These are phyloP conservation scores for Desmodesmus armatus DNA, from an alignment of 139 green algal genomes.

Conservation along the genomic window DNA sequence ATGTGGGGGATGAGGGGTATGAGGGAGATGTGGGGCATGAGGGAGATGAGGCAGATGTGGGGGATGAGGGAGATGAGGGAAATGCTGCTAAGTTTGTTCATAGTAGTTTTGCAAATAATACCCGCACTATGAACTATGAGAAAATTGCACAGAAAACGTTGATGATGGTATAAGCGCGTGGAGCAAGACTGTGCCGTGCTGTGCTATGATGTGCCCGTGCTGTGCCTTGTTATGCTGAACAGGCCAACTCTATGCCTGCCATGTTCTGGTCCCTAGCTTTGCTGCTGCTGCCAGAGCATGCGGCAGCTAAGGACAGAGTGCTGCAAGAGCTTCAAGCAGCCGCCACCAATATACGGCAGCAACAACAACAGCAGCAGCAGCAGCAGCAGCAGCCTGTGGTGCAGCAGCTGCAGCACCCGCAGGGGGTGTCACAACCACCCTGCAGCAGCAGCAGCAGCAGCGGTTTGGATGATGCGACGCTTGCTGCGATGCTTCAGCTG, in stretches of 20 bases:
- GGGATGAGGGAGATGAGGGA: too few species aligned
- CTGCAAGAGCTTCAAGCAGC: conserved; percentile 56
- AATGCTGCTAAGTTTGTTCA: too few species aligned
- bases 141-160: too few species aligned
- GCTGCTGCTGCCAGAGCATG: conserved; percentile 77
- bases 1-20: too few species aligned
- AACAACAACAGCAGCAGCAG: conserved; percentile 23
- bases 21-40: too few species aligned
- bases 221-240: too few species aligned
- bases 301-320: conserved; percentile 23
- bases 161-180: too few species aligned
- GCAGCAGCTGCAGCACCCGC: too few species aligned
- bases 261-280: conserved; percentile 76
- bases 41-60: too few species aligned
- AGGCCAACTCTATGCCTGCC: conserved; percentile 76
- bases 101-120: too few species aligned
- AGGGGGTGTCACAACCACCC: too few species aligned
- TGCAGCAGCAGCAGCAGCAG: background rate
- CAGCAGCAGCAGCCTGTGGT: background rate
- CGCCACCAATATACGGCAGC: conserved; percentile 41
- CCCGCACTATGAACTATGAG: too few species aligned
- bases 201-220: background rate
- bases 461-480: background rate
- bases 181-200: background rate
- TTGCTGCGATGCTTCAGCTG: conserved; percentile 25